Conservation (phyloP, 108 stramenopile genomes). For the Fragilariopsis cylindrus region DNA sequence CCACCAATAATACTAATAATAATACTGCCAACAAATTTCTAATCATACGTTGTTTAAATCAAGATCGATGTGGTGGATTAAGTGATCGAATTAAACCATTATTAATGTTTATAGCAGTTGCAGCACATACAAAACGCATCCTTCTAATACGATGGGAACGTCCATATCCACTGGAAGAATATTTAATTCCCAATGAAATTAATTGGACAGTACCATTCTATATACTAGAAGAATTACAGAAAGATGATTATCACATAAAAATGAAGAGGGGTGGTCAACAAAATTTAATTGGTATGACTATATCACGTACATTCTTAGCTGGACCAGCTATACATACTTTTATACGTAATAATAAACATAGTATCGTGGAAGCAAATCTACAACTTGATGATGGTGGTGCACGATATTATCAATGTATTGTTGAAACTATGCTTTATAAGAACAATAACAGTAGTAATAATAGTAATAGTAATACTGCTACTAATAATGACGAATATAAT, state of each 20-base stretch:
- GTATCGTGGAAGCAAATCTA: slow-evolving; percentile 8
- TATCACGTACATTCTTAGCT: background rate
- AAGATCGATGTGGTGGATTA: slow-evolving; percentile 33
- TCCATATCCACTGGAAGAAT: slow-evolving; percentile 38
- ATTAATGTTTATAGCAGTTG: slow-evolving; percentile 17
- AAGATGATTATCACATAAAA: background rate
- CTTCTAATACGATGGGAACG: slow-evolving; percentile 42
- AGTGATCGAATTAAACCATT: slow-evolving; percentile 38
- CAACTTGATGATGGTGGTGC: background rate
- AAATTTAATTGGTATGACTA: too few relatives aligned
- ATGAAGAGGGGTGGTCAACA: too few relatives aligned
- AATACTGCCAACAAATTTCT: background rate
- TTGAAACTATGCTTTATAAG: background rate
- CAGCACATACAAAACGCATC: slow-evolving; percentile 31
- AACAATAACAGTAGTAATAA: background rate
- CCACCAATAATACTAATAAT: too few relatives aligned
- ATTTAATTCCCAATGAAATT: slow-evolving; percentile 43
- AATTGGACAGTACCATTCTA: slow-evolving; percentile 44
- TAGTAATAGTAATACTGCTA: background rate
- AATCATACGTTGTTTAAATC: slow-evolving; percentile 25
- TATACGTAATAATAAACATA: too few relatives aligned
- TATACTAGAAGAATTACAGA: slow-evolving; percentile 11
- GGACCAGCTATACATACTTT: background rate
- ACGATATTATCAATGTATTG: slow-evolving; percentile 3
- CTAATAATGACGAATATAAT: background rate